These are phyloP conservation scores for Populus pruinosa DNA, from an alignment of 345 rosid species.

Conservation along the genomic window DNA sequence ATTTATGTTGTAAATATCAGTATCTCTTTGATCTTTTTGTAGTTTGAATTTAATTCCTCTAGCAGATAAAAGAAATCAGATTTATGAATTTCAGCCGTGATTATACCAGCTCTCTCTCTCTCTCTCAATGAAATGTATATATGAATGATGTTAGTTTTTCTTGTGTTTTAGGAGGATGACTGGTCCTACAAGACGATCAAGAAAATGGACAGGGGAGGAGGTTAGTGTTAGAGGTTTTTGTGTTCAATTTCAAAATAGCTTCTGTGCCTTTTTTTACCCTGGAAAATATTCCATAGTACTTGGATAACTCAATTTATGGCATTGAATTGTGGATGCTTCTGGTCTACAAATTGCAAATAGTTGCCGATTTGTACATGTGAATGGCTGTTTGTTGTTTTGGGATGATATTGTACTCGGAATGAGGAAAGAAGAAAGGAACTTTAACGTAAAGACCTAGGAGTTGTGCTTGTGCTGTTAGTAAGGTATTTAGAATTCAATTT, in stretches of 20 bases:
- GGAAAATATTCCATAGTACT: no score
- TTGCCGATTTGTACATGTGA: no score
- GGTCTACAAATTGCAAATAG: no score
- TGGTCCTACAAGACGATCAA: slow-evolving; percentile 32
- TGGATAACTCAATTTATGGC: neutral
- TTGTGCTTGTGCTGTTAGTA: neutral
- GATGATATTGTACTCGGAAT: neutral
- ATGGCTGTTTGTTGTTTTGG: neutral
- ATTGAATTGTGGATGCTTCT: neutral
- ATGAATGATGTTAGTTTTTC: neutral
- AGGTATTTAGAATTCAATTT: neutral
- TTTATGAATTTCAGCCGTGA: no score
- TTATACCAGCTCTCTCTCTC: no score
- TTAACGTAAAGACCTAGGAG: neutral
- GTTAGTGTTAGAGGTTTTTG: slow-evolving; percentile 7
- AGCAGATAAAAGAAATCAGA: no score
- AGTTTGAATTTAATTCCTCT: neutral
- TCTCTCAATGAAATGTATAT: no score
- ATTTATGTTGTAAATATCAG: neutral
- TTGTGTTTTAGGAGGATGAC: slow-evolving; percentile 18
- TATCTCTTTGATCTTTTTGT: neutral
- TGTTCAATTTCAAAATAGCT: no score
- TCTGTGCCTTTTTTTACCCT: no score
- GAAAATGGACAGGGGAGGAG: slow-evolving; percentile 40
- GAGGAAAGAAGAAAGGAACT: neutral